Evolutionary conservation across 257 asterid genomes (phyloP), one percentile per base, ranked within the genome.

Genomic region (Lantana camara): DNA sequence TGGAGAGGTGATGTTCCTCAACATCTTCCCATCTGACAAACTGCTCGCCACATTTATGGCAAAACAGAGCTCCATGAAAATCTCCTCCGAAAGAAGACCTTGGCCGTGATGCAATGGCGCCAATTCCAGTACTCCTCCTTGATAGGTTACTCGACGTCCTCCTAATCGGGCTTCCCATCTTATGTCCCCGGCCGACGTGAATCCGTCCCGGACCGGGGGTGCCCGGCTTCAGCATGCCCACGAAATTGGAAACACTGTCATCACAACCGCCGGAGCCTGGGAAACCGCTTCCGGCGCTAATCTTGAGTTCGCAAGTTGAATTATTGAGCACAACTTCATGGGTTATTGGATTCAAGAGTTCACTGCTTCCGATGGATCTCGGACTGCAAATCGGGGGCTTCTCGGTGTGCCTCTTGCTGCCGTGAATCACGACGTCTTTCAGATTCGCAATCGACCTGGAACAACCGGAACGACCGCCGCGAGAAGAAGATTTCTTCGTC

Each of bases 371-470:
- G 17, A 90, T 87, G 10, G 97, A 90, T 73, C 97, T 82, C 12
- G 98, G 97, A 50, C 97, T 90, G 45, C 95, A 88, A 21, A 83
- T 72, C 27, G 90, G 75, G 2, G 95, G 91, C 79, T 76, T 83
- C 15, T 80, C 96, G 16, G 75, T 59, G 63, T 89, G 96, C 54
- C 98, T 75, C 72, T 92, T 92, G 85, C 98, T 92, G 46, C 97
- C 98, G 24, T 90, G 92, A 52, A 89, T 85, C 57, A 89, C 87
- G 5, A 85, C 98, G 57, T 89, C 96, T 61, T 84, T 87, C 38
- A 87, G 80, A 77, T 89, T 92, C 14, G 97, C 98, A 14, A 92
- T 89, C 3, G 98, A 92, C 74, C 89, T 77, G 5, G 98, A 92
- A 62, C 97, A 92, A 7, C 97, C 97, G 4, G 93, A 91, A 47